Evolutionary conservation across 2,329 filamentous ascomycete species (phyloP), one percentile per base, ranked within the genome.

Genomic region (Hypoxylon sp.): DNA sequence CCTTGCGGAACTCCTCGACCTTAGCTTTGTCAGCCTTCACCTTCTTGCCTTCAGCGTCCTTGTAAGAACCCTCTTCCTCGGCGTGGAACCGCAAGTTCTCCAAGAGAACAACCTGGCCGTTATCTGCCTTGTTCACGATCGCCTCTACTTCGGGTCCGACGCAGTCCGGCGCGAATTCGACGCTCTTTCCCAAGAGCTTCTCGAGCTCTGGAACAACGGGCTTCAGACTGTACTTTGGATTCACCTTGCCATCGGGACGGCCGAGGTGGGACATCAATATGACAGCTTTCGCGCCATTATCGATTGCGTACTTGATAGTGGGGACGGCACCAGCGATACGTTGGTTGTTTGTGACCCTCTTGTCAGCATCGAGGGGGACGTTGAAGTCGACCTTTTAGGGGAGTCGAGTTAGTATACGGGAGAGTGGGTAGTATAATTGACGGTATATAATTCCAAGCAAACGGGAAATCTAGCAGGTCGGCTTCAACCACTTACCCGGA

Each of bases 81-180:
- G 93, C 88, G 84, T 99, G 96, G 89, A 98, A 99, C 75, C 96
- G 94, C 83, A 99, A 85, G 88, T 99, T 99, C 90, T 99, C 96
- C 60, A 99, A 88, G 35, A 99, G 89, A 65, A 99, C 88, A 61
- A 99, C 90, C 77, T 94, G 89, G 76, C 95, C 96, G 76, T 89
- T 88, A 61, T 87, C 88, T 71, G 95, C 93, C 81, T 91, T 91
- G 85, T 92, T 93, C 76, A 98, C 95, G 56, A 92, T 91, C 77
- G 92, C 91, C 88, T 99, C 96, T 61, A 95, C 92, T 83, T 97
- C 91, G 70, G 91, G 86, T 73, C 96, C 96, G 66, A 98, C 95
- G 77, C 89, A 96, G 85, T 98, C 96, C 40, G 94, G 89, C 62
- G 94, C 91, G 82, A 99, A 95, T 78, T 90, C 92, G 76, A 99